A percentile compares a stretch with the other conserved stretches of the same genome.
Conservation (phyloP, 805 yeast species). For the Candida chilensis region DNA sequence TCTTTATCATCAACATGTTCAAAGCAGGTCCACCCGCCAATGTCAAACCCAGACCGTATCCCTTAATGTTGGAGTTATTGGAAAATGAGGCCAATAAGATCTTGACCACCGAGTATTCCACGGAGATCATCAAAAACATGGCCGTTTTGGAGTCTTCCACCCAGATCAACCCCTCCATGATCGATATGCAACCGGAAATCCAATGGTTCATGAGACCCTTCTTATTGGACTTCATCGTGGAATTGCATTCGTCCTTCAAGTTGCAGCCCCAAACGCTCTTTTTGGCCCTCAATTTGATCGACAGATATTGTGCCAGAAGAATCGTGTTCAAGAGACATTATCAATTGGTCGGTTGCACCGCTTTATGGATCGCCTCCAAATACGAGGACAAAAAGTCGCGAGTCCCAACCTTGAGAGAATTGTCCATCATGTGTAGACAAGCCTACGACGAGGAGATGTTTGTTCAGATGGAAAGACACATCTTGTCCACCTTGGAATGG, state of each 20-base stretch:
- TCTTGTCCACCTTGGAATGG: constrained; percentile 33
- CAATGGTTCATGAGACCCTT: constrained; percentile 41
- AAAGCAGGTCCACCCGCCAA: too few relatives aligned
- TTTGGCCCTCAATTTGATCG: constrained; percentile 32
- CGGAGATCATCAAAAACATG: constrained; percentile 25
- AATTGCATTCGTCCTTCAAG: constrained; percentile 29
- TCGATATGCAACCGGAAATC: constrained; percentile 34
- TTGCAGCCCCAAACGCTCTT: constrained; percentile 33
- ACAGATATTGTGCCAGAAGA: constrained; percentile 35
- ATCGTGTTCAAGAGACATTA: constrained; percentile 37
- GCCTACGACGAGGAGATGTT: constrained; percentile 49
- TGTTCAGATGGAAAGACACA: constrained; percentile 35
- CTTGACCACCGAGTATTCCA: constrained; percentile 30
- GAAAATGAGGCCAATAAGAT: constrained; percentile 36
- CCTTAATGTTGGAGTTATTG: constrained; percentile 32
- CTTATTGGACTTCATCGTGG: constrained; percentile 31
- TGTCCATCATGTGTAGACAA: constrained; percentile 46
- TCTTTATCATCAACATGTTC: too few relatives aligned
- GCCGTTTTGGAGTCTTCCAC: constrained; percentile 28
- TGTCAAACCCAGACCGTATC: constrained; percentile 18
- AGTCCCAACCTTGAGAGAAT: constrained; percentile 46
- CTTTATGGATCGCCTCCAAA: constrained; percentile 37
- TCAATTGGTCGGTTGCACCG: constrained; percentile 37
- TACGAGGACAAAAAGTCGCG: constrained; percentile 53
- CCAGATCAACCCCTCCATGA: constrained; percentile 41